Percentiles rank a stretch among this genome's conserved stretches.
Conservation (phyloP, 108 stramenopile species). For the Conticribra guillardii region DNA sequence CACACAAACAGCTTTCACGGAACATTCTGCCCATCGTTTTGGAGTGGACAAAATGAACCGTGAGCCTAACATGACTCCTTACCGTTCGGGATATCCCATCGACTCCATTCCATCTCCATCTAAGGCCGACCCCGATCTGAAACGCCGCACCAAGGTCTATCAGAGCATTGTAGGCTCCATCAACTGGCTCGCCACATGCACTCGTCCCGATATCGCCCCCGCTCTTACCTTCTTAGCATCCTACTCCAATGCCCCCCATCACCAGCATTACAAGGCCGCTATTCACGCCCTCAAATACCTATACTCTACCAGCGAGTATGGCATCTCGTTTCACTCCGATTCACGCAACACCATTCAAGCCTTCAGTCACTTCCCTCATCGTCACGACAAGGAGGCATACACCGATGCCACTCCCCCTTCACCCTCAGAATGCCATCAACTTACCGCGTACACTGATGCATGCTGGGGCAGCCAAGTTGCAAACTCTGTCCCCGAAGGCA, state of each 20-base stretch:
- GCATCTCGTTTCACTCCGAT: conserved; percentile 11
- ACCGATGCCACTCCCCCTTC: too few species aligned
- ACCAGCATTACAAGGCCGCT: conserved; percentile 1
- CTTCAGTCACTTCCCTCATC: too few species aligned
- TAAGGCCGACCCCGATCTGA: background rate
- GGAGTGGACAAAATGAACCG: background rate
- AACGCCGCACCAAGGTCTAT: background rate
- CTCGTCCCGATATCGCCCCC: conserved; percentile 11
- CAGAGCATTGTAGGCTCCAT: too few species aligned
- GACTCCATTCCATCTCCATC: background rate
- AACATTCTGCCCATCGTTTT: conserved; percentile 6
- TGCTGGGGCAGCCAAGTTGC: conserved; percentile 22
- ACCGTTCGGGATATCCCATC: conserved; percentile 6
- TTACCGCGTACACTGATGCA: conserved; percentile 15
- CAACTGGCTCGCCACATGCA: too few species aligned
- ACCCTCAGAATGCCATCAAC: too few species aligned
- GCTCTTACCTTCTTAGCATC: conserved; percentile 13
- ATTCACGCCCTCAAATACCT: conserved; percentile 20
- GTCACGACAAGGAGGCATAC: too few species aligned
- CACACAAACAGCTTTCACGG: conserved; percentile 15
- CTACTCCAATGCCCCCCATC: conserved; percentile 1
- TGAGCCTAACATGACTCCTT: conserved; percentile 15
- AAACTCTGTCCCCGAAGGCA: background rate
- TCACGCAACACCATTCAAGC: background rate
- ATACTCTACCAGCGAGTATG: conserved; percentile 8